These are phyloP conservation scores for Mortierella sp. DNA, from an alignment of 371 early-diverging fungal genomes.

Conservation along the genomic window DNA sequence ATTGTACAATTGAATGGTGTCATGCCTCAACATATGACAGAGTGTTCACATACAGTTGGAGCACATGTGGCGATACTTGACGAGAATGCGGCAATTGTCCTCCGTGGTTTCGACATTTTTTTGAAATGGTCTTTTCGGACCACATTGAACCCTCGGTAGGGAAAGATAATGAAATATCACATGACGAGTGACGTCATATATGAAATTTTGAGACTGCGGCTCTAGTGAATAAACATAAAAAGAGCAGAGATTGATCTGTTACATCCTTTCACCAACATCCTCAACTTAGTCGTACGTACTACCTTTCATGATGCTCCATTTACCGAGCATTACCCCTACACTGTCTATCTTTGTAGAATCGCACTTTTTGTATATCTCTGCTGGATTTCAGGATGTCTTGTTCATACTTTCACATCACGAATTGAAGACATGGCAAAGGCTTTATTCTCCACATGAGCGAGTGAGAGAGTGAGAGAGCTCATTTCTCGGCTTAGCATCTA, in stretches of 20 bases:
- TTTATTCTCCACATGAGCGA: no score
- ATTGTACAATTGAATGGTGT: neutral
- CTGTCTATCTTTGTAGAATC: neutral
- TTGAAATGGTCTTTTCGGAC: neutral
- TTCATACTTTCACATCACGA: no score
- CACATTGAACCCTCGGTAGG: no score
- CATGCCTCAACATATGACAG: neutral
- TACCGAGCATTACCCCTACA: neutral
- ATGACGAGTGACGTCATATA: slow-evolving; percentile 7
- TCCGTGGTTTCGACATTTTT: slow-evolving; percentile 50
- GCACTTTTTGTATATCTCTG: neutral
- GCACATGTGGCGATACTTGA: slow-evolving; percentile 44
- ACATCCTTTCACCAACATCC: slow-evolving; percentile 9
- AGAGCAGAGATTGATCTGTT: slow-evolving; percentile 7
- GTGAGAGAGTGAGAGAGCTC: no score
- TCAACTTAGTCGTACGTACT: slow-evolving; percentile 22
- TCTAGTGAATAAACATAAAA: slow-evolving; percentile 22
- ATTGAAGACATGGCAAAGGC: neutral
- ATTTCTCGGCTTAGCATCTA: no score
- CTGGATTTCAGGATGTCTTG: neutral
- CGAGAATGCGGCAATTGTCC: slow-evolving; percentile 49
- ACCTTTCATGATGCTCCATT: neutral
- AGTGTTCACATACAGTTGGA: slow-evolving; percentile 24
- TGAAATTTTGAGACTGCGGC: slow-evolving; percentile 6
- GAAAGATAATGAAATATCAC: neutral